These are phyloP conservation scores for Yamadazyma blattariae DNA, from an alignment of 1,139 yeast genomes.

Conservation along the genomic window DNA sequence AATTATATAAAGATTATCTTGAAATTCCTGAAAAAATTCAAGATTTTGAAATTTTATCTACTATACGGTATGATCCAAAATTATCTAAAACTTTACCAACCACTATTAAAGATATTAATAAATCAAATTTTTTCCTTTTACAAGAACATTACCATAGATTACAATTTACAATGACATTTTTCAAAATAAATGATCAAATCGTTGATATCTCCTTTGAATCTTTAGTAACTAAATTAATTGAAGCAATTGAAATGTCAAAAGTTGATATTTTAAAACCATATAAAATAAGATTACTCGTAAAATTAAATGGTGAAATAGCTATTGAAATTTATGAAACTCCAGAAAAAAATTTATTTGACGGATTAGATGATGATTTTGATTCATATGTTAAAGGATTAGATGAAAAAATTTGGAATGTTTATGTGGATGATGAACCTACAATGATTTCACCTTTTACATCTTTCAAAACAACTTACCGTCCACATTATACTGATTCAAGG, in stretches of 20 bases:
- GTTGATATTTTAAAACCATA: slow-evolving; percentile 38
- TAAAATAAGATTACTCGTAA: slow-evolving; percentile 58
- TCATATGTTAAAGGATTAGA: slow-evolving; percentile 1
- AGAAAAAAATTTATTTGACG: slow-evolving; percentile 43
- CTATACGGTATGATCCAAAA: slow-evolving; percentile 71
- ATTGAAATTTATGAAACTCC: slow-evolving; percentile 47
- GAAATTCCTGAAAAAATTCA: slow-evolving; percentile 9
- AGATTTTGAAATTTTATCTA: slow-evolving; percentile 57
- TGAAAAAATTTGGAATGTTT: slow-evolving; percentile 50
- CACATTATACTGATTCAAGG: slow-evolving; percentile 63
- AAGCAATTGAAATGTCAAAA: slow-evolving; percentile 30
- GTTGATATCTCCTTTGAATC: slow-evolving; percentile 40
- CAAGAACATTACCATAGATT: slow-evolving; percentile 64
- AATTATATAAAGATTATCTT: slow-evolving; percentile 2
- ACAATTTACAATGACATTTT: slow-evolving; percentile 51
- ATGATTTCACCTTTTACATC: slow-evolving; percentile 76
- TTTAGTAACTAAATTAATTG: slow-evolving; percentile 44
- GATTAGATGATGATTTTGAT: slow-evolving; percentile 18
- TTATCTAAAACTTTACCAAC: slow-evolving; percentile 28
- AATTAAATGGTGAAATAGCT: slow-evolving; percentile 45
- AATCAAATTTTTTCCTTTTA: slow-evolving; percentile 54
- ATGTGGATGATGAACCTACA: slow-evolving; percentile 54
- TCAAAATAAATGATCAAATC: slow-evolving; percentile 22
- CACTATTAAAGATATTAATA: slow-evolving; percentile 23
- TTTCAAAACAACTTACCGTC: slow-evolving; percentile 79